phyloP scores from a whole-genome alignment of 1,284 basidiomycete species.

The Boletus sp. region DNA sequence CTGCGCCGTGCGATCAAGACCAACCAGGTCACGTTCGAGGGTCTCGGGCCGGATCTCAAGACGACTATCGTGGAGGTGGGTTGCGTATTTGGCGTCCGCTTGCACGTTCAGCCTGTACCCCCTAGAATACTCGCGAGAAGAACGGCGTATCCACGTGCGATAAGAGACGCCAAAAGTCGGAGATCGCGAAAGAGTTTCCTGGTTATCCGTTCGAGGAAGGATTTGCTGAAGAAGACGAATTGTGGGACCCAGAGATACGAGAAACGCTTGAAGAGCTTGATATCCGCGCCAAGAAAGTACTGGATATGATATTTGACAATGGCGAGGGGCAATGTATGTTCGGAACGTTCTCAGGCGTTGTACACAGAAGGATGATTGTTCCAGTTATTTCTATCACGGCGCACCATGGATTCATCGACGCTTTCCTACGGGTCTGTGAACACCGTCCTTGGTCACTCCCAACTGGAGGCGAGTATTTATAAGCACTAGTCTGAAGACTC shows the following conservation, averaged over 20 bases:
- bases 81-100: not conserved
- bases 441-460: constrained; percentile 46
- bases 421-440: constrained; percentile 46
- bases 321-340: constrained; percentile 51
- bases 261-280: constrained; percentile 61
- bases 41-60: constrained; percentile 30
- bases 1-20: constrained; percentile 73
- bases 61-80: constrained; percentile 54
- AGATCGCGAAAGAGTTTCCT: constrained; percentile 60
- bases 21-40: constrained; percentile 57
- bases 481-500: not conserved
- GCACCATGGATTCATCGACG: constrained; percentile 61
- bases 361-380: not conserved
- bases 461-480: constrained; percentile 53
- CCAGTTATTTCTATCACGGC: constrained; percentile 64
- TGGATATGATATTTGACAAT: constrained; percentile 65
- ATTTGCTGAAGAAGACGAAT: constrained; percentile 71
- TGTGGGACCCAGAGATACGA: constrained; percentile 65
- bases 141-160: constrained; percentile 76
- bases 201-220: constrained; percentile 62
- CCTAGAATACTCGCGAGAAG: constrained; percentile 63
- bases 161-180: constrained; percentile 54
- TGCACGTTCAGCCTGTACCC: not conserved
- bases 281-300: constrained; percentile 49
- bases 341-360: not conserved